Evolutionary conservation across 805 yeast species (phyloP), one percentile per base, ranked within the genome.

Genomic region (Wickerhamomyces alni): DNA sequence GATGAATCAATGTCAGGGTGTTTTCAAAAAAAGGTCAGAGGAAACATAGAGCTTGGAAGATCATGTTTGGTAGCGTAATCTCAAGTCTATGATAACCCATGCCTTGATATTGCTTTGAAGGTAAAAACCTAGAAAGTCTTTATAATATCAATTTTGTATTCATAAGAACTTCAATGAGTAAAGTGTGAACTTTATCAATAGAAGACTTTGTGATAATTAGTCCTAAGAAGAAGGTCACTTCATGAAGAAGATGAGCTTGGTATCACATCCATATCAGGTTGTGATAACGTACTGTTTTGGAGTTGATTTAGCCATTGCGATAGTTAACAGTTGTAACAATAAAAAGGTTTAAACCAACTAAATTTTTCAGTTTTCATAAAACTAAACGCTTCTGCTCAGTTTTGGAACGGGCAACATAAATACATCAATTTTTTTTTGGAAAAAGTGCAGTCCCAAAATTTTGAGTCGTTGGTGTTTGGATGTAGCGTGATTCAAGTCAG

Each of bases 201-300:
- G 26, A 31, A 31, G 34, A 8, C n/a, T 31, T 31, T 12, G 8
- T 8, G 12, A 30, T 10, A n/a, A 12, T n/a, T 26, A 26, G 24
- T 21, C 24, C 15, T 26, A n/a, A 26, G n/a, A n/a, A 26, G 15
- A 11, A 26, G 6, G 15, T 26, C 29, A n/a, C 29, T 17, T 8
- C 13, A n/a, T n/a, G 8, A 25, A 33, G 17, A 24, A 25, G 30
- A 16, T 33, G 29, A 15, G 29, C 18, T 3, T 4, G 19, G 16
- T 30, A 8, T 33, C 10, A 26, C 12, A 11, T n/a, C 16, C 19
- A 6, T 2, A 16, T 28, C 18, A 16, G 6, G 9, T n/a, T 21
- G 24, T 6, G 9, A 21, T 8, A 35, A 55, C 59, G 32, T 51
- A 55, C 59, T 55, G 57, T 51, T 54, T 54, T 53, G 59, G 57